phyloP scores from a whole-genome alignment of 352 stramenopile species.

The Globisporangium acanthophoron region DNA sequence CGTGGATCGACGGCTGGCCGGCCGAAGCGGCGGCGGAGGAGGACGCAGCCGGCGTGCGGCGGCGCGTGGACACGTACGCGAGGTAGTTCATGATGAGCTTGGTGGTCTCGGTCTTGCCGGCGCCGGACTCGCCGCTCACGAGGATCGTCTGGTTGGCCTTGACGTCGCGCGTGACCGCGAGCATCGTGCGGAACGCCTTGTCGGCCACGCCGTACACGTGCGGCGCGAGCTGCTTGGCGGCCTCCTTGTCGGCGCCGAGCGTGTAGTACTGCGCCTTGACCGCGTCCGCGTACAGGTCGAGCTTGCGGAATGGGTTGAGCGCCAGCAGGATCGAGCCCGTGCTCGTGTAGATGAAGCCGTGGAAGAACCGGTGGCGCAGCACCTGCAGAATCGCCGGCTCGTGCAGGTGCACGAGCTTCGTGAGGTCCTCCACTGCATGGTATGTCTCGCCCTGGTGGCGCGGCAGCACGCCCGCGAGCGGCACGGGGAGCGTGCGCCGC shows the following conservation, averaged over 20 bases:
- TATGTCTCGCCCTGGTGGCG: conserved; percentile 55
- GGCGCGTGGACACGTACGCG: conserved; percentile 69
- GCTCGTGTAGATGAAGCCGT: conserved; percentile 88
- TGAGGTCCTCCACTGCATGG: conserved; percentile 81
- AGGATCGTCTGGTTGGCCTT: conserved; percentile 93
- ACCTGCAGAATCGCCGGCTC: conserved; percentile 89
- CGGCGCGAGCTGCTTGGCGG: conserved; percentile 54
- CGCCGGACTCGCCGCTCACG: conserved; percentile 93
- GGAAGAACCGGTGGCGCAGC: conserved; percentile 71
- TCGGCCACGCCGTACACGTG: conserved; percentile 86
- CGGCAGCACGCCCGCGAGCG: conserved; percentile 42
- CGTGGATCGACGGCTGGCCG: conserved; percentile 56
- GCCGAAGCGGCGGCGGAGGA: background rate
- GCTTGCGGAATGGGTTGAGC: conserved; percentile 75
- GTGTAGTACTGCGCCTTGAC: conserved; percentile 71
- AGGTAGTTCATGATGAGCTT: conserved; percentile 98
- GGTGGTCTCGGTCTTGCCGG: conserved; percentile 95
- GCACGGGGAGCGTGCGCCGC: conserved; percentile 28
- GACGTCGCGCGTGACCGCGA: conserved; percentile 26
- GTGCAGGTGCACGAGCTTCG: conserved; percentile 88
- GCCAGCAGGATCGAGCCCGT: conserved; percentile 82
- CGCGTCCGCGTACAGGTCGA: conserved; percentile 66
- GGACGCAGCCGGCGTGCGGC: background rate
- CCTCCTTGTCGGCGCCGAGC: conserved; percentile 42
- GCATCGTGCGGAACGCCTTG: conserved; percentile 85